Evolutionary conservation across 1,139 yeast species (phyloP).

Genomic region (Sugiyamaella grinbergsii): DNA sequence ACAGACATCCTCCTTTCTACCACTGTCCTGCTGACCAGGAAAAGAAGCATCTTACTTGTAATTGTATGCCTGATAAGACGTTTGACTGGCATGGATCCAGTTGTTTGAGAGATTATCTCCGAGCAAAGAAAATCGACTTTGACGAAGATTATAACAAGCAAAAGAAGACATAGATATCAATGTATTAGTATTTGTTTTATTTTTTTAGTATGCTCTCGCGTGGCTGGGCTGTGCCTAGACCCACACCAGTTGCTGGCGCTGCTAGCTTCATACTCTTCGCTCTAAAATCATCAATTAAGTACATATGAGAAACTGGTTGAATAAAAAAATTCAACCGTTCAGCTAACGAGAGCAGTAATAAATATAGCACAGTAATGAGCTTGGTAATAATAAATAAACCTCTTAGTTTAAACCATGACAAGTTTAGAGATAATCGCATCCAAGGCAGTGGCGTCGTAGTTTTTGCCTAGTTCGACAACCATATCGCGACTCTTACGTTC

Average conservation of each 20-base stretch:
- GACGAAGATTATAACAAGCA: constrained; percentile 9
- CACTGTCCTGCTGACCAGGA: constrained; percentile 60
- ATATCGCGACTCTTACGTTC: constrained; percentile 27
- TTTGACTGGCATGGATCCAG: constrained; percentile 36
- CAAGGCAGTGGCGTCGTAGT: constrained; percentile 21
- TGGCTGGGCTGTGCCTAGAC: too few relatives aligned
- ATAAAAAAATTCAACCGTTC: constrained; percentile 7
- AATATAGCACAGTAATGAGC: too few relatives aligned
- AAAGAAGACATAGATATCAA: constrained; percentile 6
- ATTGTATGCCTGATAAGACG: constrained; percentile 28
- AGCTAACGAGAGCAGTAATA: too few relatives aligned
- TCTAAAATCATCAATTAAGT: too few relatives aligned
- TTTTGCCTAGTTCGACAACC: constrained; percentile 24
- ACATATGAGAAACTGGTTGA: too few relatives aligned
- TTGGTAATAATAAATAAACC: neutral
- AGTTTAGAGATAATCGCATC: constrained; percentile 14
- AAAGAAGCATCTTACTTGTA: constrained; percentile 30
- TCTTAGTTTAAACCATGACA: constrained; percentile 4
- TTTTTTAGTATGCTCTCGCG: too few relatives aligned
- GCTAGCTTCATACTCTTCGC: too few relatives aligned
- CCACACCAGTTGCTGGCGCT: too few relatives aligned
- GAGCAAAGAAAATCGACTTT: constrained; percentile 27
- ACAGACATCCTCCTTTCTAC: constrained; percentile 71
- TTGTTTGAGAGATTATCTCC: constrained; percentile 31
- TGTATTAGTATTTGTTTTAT: too few relatives aligned